A percentile compares a stretch with the other conserved stretches of the same genome.
Conservation (phyloP, 1,284 basidiomycete genomes). For the Wolfiporia cocos region DNA sequence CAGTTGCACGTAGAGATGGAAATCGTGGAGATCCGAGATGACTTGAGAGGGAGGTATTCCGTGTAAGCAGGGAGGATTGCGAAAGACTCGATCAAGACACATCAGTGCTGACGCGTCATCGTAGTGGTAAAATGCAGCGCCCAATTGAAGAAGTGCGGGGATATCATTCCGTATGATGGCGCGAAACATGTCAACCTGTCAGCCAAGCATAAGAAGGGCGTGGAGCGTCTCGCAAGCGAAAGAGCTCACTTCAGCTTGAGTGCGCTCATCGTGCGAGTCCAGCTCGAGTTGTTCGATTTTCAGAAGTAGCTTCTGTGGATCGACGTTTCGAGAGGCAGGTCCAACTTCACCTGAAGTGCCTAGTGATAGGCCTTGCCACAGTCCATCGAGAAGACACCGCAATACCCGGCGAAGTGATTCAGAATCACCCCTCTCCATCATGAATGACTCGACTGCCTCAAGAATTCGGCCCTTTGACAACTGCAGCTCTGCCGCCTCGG, state of each 20-base stretch:
- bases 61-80: constrained; percentile 13
- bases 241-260: constrained; percentile 15
- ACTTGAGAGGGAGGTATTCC: constrained; percentile 18
- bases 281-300: constrained; percentile 2
- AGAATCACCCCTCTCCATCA: constrained; percentile 26
- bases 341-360: constrained; percentile 12
- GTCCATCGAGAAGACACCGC: constrained; percentile 17
- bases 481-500: constrained; percentile 53
- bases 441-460: constrained; percentile 42
- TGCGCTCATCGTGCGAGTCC: background rate
- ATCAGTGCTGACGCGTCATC: constrained; percentile 14
- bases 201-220: background rate
- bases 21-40: constrained; percentile 26
- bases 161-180: constrained; percentile 25
- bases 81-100: constrained; percentile 37
- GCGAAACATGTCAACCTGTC: constrained; percentile 34
- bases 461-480: constrained; percentile 41
- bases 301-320: constrained; percentile 8
- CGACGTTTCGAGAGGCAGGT: constrained; percentile 2
- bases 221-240: background rate
- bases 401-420: constrained; percentile 13
- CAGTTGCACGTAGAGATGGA: constrained; percentile 31
- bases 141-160: constrained; percentile 12
- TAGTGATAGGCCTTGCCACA: constrained; percentile 24
- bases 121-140: constrained; percentile 6